Conservation (phyloP, 495 filamentous ascomycete genomes). For the Annulohypoxylon stygium region DNA sequence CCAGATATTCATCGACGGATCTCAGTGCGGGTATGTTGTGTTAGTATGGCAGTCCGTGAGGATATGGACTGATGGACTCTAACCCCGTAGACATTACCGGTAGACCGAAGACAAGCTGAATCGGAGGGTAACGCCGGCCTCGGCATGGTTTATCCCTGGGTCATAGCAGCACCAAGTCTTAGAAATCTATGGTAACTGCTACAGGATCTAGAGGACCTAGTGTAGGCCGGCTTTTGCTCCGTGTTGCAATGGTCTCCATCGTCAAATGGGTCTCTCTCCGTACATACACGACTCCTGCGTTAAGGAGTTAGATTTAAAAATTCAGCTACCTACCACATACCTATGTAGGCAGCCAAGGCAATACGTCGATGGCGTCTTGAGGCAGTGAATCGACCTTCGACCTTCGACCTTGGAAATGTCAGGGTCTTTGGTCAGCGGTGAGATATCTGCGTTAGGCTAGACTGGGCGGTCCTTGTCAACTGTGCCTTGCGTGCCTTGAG, state of each 20-base stretch:
- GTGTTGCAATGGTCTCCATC: background rate
- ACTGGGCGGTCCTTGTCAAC: constrained; percentile 23
- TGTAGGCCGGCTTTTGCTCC: background rate
- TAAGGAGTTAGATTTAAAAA: constrained; percentile 10
- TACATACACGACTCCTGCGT: background rate
- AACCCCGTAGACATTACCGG: background rate
- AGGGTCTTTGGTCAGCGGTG: constrained; percentile 17
- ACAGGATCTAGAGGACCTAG: background rate
- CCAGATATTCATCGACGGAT: constrained; percentile 16
- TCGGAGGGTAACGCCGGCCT: background rate
- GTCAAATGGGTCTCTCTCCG: background rate
- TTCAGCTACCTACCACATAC: background rate
- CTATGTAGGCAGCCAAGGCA: background rate
- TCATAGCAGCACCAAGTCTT: constrained; percentile 5
- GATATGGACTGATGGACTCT: background rate
- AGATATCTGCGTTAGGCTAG: constrained; percentile 14
- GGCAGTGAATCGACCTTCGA: background rate
- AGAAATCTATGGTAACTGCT: background rate
- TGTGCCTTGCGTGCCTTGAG: constrained; percentile 6
- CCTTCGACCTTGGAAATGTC: background rate
- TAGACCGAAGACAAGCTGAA: constrained; percentile 20
- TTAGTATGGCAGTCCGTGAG: constrained; percentile 19
- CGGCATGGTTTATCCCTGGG: constrained; percentile 33
- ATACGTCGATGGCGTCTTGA: constrained; percentile 10
- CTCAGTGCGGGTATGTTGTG: constrained; percentile 27